Evolutionary conservation across 345 rosid genomes (phyloP).

Genomic region (Citrus australasica): DNA sequence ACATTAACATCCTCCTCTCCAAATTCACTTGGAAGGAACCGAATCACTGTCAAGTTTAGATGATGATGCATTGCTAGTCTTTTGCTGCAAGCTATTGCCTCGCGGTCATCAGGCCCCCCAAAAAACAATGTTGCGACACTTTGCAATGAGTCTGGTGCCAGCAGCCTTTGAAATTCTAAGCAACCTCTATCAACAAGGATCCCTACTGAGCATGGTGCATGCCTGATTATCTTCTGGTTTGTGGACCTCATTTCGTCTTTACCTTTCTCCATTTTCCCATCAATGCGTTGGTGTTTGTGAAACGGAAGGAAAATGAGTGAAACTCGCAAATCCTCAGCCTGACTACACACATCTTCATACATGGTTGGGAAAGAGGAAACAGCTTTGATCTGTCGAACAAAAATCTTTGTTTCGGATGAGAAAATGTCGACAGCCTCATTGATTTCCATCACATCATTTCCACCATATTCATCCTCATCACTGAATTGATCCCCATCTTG

Average conservation of each 20-base stretch:
- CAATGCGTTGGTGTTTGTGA: slow-evolving; percentile 85
- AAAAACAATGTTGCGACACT: slow-evolving; percentile 68
- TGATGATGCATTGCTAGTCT: slow-evolving; percentile 47
- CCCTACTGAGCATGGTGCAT: slow-evolving; percentile 75
- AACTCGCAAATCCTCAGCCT: slow-evolving; percentile 59
- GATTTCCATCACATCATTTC: slow-evolving; percentile 67
- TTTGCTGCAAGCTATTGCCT: slow-evolving; percentile 69
- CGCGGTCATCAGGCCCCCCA: slow-evolving; percentile 92
- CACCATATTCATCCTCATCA: slow-evolving; percentile 76
- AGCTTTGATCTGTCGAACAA: slow-evolving; percentile 52
- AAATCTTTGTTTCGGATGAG: slow-evolving; percentile 39
- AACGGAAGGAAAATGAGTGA: slow-evolving; percentile 68
- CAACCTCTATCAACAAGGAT: slow-evolving; percentile 63
- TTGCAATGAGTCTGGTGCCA: slow-evolving; percentile 38
- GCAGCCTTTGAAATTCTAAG: slow-evolving; percentile 61
- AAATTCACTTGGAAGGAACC: slow-evolving; percentile 29
- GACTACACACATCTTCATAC: slow-evolving; percentile 63
- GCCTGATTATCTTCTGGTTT: slow-evolving; percentile 64
- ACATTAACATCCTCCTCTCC: neutral
- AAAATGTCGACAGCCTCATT: slow-evolving; percentile 59
- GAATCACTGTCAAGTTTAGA: slow-evolving; percentile 51
- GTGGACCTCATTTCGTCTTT: slow-evolving; percentile 53
- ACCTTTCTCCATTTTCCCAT: slow-evolving; percentile 59
- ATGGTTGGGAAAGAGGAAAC: slow-evolving; percentile 48
- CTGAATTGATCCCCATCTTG: slow-evolving; percentile 52